Base-by-base conservation (phyloP, 345 rosid species). In the Hibiscus trionum region DNA sequence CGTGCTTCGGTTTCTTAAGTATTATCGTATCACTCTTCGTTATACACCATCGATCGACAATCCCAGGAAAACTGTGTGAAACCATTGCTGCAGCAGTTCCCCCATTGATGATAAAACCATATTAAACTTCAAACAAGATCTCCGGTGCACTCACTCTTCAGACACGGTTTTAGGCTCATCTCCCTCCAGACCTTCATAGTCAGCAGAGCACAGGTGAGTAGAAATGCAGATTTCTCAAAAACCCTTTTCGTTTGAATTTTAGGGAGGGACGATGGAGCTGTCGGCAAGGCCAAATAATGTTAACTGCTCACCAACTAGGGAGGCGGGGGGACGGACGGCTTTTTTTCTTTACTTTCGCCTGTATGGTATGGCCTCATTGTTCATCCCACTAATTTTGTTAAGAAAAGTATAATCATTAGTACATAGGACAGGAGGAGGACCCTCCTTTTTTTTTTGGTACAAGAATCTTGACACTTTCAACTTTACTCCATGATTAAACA, bases 381-480 rank as follows among this genome's bases (percentile, higher is more conserved):
- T 70, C 72, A 21, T 60, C 71, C 82, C 79, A 79, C 79, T 72
- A 70, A 75, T 71, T 68, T 64, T 76, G 70, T 80, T 66, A 19
- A 62, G 42, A 44, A 53, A 69, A 44, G 76, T 76, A 61, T 72
- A 78, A 78, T 84, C 64, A 84, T 78, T 76, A 56, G 16, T 55
- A 72, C 74, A 77, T 37, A 61, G 59, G 74, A 73, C 64, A 59
- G 6, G n/a, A 26, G 27, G 75, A 77, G 26, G 73, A 59, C 83
- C 46, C 71, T 65, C 79, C 69, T 73, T 73, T 76, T 73, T 73
- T 76, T 76, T 71, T 75, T 73, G 24, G 63, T 76, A 77, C 83
- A 79, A 80, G 83, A 82, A 78, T 84, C 87, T 82, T 78, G 69
- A 61, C 77, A 74, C 80, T 76, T 77, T 82, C 79, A 78, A 81